Conservation (phyloP, 257 asterid genomes). For the Ophiorrhiza pumila region DNA sequence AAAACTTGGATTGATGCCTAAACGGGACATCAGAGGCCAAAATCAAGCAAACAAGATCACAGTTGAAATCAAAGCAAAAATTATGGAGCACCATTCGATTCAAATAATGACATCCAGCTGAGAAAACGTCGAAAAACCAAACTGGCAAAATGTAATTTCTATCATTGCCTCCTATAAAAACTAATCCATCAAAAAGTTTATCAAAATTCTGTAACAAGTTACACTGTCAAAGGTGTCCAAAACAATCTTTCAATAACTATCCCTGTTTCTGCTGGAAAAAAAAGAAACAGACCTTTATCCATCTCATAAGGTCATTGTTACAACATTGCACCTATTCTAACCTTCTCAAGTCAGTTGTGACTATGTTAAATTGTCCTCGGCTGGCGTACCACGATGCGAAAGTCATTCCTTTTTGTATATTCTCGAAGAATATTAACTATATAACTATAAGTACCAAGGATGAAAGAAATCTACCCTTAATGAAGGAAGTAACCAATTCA, state of each 20-base stretch:
- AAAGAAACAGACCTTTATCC: conserved; percentile 11
- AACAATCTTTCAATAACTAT: conserved; percentile 7
- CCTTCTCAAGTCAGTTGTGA: conserved; percentile 13
- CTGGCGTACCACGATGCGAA: not conserved
- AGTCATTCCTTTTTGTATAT: not conserved
- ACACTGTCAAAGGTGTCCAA: not conserved
- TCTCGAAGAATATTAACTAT: conserved; percentile 1
- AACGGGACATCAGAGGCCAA: not conserved
- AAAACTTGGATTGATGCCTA: not conserved
- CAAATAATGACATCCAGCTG: not conserved
- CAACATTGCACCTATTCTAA: conserved; percentile 14
- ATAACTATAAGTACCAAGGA: conserved; percentile 7
- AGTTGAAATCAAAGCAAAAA: not conserved
- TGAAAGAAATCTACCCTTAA: conserved; percentile 2
- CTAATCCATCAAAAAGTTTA: not conserved
- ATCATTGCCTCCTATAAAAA: conserved; percentile 9
- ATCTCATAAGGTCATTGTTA: conserved; percentile 4
- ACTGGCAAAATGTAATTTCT: conserved; percentile 13
- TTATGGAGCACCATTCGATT: not conserved
- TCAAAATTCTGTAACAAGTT: not conserved
- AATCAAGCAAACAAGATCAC: not conserved
- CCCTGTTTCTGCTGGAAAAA: conserved; percentile 21
- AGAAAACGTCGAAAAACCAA: not conserved
- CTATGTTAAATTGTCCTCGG: not conserved
- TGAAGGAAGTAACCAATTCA: conserved; percentile 12